These are phyloP conservation scores for Ophiostoma fasciatum DNA, from an alignment of 2,329 filamentous ascomycete genomes.

Conservation along the genomic window DNA sequence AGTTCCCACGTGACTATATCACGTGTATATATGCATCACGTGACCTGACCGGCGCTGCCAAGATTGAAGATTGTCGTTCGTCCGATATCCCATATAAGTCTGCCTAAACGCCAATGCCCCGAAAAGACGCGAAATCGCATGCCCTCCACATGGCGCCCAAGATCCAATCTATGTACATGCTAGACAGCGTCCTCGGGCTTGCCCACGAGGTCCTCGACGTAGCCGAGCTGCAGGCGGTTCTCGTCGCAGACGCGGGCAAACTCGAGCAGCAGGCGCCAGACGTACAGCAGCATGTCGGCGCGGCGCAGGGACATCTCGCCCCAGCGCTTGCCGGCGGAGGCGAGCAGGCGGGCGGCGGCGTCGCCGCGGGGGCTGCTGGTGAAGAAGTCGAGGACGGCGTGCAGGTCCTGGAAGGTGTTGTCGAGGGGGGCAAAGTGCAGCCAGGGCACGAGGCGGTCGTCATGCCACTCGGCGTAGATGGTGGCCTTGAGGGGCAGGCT, in stretches of 20 bases:
- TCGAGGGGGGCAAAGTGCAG: slow-evolving; percentile 59
- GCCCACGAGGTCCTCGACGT: slow-evolving; percentile 24
- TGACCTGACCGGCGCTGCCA: too few relatives aligned
- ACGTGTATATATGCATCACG: too few relatives aligned
- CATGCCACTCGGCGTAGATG: slow-evolving; percentile 63
- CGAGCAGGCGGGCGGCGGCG: slow-evolving; percentile 42
- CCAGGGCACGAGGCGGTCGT: slow-evolving; percentile 54
- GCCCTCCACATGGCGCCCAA: too few relatives aligned
- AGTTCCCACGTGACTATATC: too few relatives aligned
- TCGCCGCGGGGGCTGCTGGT: slow-evolving; percentile 32
- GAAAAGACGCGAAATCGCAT: too few relatives aligned
- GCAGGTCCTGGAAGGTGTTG: slow-evolving; percentile 52
- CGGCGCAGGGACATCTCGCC: slow-evolving; percentile 43
- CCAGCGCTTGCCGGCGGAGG: slow-evolving; percentile 45
- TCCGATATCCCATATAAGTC: too few relatives aligned
- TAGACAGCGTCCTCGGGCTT: not conserved
- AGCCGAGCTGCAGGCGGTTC: slow-evolving; percentile 27
- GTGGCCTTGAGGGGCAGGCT: slow-evolving; percentile 57
- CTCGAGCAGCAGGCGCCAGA: slow-evolving; percentile 45
- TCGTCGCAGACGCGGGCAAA: slow-evolving; percentile 37
- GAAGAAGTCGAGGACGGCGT: slow-evolving; percentile 51
- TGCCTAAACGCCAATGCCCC: not conserved
- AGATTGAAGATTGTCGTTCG: too few relatives aligned
- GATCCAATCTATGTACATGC: not conserved
- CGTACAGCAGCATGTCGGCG: slow-evolving; percentile 54